phyloP scores from a whole-genome alignment of 805 yeast species.

The Lipomyces oligophaga region DNA sequence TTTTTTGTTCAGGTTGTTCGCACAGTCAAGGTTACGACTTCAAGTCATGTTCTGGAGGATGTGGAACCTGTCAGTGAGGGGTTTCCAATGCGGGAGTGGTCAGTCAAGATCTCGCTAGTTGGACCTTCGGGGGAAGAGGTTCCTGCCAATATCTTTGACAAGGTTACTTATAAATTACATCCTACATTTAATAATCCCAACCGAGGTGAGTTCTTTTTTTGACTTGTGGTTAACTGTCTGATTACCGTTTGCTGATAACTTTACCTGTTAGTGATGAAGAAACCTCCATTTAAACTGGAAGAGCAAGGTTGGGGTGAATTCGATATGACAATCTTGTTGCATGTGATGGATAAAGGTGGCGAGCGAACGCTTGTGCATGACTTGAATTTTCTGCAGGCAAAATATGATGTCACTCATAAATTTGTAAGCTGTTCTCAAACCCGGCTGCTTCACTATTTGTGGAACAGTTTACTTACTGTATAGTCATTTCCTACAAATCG shows the following conservation, averaged over 20 bases:
- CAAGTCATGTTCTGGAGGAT: conserved; percentile 58
- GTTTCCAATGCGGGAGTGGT: conserved; percentile 94
- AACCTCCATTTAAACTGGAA: conserved; percentile 78
- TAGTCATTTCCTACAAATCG: conserved; percentile 66
- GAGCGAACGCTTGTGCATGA: conserved; percentile 86
- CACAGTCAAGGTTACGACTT: conserved; percentile 23
- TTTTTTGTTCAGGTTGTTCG: conserved; percentile 18
- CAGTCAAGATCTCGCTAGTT: conserved; percentile 67
- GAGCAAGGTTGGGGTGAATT: conserved; percentile 99
- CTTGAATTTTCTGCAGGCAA: conserved; percentile 74
- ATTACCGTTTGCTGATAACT: not conserved
- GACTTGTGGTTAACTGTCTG: not conserved
- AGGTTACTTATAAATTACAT: conserved; percentile 88
- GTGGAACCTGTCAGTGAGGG: conserved; percentile 82
- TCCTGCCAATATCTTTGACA: conserved; percentile 85
- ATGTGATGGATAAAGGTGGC: conserved; percentile 79
- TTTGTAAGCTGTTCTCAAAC: conserved; percentile 37
- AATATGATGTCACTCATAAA: conserved; percentile 72
- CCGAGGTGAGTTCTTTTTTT: conserved; percentile 40
- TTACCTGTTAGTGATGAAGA: conserved; percentile 50
- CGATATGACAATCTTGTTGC: conserved; percentile 75
- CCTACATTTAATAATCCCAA: conserved; percentile 92
- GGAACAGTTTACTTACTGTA: not conserved
- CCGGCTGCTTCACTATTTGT: not conserved
- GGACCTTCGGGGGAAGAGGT: conserved; percentile 77